These are phyloP conservation scores for Metarhizium humberi DNA, from an alignment of 2,329 filamentous ascomycete species.

Conservation along the genomic window DNA sequence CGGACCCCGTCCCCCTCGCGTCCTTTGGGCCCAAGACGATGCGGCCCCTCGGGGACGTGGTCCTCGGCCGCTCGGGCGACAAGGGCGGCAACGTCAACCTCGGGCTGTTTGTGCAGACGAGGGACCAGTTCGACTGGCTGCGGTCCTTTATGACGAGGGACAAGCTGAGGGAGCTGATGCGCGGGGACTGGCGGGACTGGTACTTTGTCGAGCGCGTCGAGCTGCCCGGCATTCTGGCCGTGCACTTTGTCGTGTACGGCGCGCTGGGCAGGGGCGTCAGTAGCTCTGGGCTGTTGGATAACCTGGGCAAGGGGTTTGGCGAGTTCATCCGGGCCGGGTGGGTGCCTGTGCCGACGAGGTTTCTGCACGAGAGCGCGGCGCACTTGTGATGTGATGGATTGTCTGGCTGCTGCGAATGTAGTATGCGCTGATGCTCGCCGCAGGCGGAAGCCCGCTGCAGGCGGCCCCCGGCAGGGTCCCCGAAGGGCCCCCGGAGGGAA, in stretches of 20 bases:
- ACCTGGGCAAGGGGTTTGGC: constrained; percentile 41
- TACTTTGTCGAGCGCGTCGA: constrained; percentile 37
- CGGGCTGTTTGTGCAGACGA: constrained; percentile 33
- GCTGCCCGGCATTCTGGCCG: constrained; percentile 32
- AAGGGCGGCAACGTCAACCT: constrained; percentile 35
- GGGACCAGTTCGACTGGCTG: constrained; percentile 36
- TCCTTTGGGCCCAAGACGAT: constrained; percentile 12
- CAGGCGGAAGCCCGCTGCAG: too few relatives aligned
- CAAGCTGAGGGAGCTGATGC: constrained; percentile 26
- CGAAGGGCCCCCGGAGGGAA: too few relatives aligned
- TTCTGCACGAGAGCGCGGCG: constrained; percentile 7
- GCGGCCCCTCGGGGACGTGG: constrained; percentile 20
- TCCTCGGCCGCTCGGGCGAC: constrained; percentile 25
- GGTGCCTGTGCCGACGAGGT: constrained; percentile 11
- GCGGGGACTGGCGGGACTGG: constrained; percentile 19
- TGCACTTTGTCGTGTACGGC: constrained; percentile 42
- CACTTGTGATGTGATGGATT: background rate
- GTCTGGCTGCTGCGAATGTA: too few relatives aligned
- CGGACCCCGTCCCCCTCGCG: constrained; percentile 3
- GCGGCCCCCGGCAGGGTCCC: too few relatives aligned
- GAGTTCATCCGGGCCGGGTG: constrained; percentile 32
- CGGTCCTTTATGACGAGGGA: constrained; percentile 29
- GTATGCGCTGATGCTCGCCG: background rate
- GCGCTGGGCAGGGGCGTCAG: constrained; percentile 35
- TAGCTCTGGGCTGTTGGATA: constrained; percentile 36